Base-by-base conservation (phyloP, 805 yeast genomes). In the Priceomyces carsonii region DNA sequence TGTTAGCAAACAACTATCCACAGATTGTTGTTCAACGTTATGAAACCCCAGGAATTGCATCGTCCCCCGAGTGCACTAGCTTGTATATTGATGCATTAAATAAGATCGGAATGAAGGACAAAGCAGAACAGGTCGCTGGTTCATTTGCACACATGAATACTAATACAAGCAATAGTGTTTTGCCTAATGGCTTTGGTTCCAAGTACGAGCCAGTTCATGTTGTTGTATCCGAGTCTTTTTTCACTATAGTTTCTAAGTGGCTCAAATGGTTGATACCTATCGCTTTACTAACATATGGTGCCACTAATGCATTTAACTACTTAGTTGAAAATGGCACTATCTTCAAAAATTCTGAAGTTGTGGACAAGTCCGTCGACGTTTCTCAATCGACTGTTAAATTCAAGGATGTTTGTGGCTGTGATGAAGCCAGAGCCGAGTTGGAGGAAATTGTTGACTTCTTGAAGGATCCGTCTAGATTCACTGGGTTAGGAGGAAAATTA, bases 361-460 rank as follows among this genome's bases (percentile, higher is more conserved):
- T 79, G 24, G 93, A 85, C 47, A 84, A 85, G 55, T 73, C 87
- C 3, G 83, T 87, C 27, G 96, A 89, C 50, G 89, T 86, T 34
- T 77, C 87, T 14, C 84, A 82, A 57, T 84, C 91, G 5, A 85
- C 85, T 26, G 97, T 90, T 25, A 82, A 80, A 57, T 93, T 93
- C 60, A 77, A 80, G 29, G 99, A 93, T 59, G 98, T 95, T 22
- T 83, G 90, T 54, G 99, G 99, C 38, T 95, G 91, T 43, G 99
- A 95, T 63, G 99, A 93, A 68, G 99, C 99, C 3, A 81, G 97
- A 53, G 87, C 95, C 6, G 99, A 93, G 66, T 74, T 93, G 44
- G 96, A 93, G 62, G 99, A 93, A 63, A 86, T 95, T 51, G 99
- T 93, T n/a, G 97, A 91, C 41, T 93, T 93, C 55, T 75, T 93